Evolutionary conservation across 2,329 filamentous ascomycete species (phyloP), one percentile per base, ranked within the genome.

Genomic region (Fusarium sp.): DNA sequence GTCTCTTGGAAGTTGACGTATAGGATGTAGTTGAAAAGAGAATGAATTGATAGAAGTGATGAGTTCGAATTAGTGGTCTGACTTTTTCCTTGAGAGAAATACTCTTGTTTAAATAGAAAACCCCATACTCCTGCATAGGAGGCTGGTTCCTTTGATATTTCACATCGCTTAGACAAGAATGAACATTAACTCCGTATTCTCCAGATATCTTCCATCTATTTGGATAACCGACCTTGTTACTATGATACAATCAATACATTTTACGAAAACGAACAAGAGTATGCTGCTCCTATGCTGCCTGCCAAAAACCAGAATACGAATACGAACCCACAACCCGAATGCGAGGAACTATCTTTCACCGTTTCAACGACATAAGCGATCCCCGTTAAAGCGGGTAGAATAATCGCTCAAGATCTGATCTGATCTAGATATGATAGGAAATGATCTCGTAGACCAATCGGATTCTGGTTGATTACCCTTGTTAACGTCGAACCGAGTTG

Each of bases 231-330:
- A 22, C 20, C 10, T n/a, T 63, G 17, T 17, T 26, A 3, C 18
- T 18, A n/a, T 18, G 18, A 52, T 63, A 39, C 6, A 66, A 22
- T 17, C 6, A 66, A 22, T 17, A 31, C 5, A 4, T 1, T 63
- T 67, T 51, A 15, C 63, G 67, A 70, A 70, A 70, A 70, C 67
- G 67, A 69, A 68, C 49, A 69, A 68, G 65, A 66, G 20, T 18
- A 34, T n/a, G 20, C 17, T 31, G 43, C n/a, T 10, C 15, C 2
- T 11, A 11, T 18, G 22, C 28, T 31, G 13, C 17, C 15, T 34
- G 14, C 8, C 38, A 3, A 46, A 18, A 17, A 22, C 18, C 13
- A 43, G 20, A 34, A 17, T 68, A 43, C 67, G 67, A 69, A 69
- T 69, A 70, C 67, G 66, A 60, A 20, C 5, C 7, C 7, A 5